Conservation (phyloP, 192 early-diverging fungal species). For the Coemansia sp. region DNA sequence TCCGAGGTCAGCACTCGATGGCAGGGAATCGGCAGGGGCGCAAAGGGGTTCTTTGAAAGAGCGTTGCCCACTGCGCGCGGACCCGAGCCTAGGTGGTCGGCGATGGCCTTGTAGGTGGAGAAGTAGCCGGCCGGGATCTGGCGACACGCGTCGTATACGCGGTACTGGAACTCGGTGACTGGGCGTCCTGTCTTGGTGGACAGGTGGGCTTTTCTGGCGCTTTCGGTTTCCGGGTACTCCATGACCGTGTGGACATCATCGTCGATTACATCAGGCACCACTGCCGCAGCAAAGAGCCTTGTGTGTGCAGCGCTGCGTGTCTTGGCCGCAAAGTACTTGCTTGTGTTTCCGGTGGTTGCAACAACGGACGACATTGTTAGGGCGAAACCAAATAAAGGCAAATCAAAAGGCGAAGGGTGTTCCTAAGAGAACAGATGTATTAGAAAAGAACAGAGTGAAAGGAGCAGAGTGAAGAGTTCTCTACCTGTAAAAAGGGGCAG, state of each 20-base stretch:
- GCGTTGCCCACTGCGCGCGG: conserved; percentile 72
- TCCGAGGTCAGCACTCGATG: conserved; percentile 67
- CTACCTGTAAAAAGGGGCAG: no score
- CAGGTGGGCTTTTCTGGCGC: conserved; percentile 52
- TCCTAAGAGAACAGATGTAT: background rate
- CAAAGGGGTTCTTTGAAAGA: conserved; percentile 67
- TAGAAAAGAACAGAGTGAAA: no score
- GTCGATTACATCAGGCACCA: conserved; percentile 42
- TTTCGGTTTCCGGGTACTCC: conserved; percentile 52
- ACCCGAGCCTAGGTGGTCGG: conserved; percentile 60
- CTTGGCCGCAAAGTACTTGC: conserved; percentile 27
- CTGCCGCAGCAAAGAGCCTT: conserved; percentile 32
- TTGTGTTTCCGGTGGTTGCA: conserved; percentile 9
- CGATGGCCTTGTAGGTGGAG: conserved; percentile 68
- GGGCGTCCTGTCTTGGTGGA: conserved; percentile 60
- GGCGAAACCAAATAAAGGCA: background rate
- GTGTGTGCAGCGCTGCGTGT: conserved; percentile 31
- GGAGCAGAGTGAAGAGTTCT: no score
- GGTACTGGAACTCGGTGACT: conserved; percentile 71
- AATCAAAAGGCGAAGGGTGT: background rate
- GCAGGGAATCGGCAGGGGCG: conserved; percentile 69
- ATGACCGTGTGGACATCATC: conserved; percentile 52
- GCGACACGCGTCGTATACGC: conserved; percentile 67
- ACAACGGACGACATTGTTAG: conserved; percentile 8
- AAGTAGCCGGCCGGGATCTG: conserved; percentile 67